phyloP scores from a whole-genome alignment of 2,329 filamentous ascomycete species.

The Hypocrella siamensis region DNA sequence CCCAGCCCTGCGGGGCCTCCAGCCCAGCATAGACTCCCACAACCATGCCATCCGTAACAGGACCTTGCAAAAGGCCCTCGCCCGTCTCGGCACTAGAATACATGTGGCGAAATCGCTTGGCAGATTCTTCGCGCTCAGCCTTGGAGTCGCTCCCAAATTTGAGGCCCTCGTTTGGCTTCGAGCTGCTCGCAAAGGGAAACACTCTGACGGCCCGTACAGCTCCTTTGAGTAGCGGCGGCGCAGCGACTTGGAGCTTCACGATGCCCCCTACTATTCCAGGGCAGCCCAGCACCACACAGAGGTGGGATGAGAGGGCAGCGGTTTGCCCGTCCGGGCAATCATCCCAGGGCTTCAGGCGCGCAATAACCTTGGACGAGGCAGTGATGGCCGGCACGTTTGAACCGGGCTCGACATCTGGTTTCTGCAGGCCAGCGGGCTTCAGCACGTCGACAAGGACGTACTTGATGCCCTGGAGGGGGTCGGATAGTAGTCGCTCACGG shows the following conservation, averaged over 20 bases:
- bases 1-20: conserved; percentile 48
- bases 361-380: conserved; percentile 48
- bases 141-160: conserved; percentile 82
- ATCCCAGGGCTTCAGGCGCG: conserved; percentile 63
- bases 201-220: conserved; percentile 55
- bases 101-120: conserved; percentile 54
- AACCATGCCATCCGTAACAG: conserved; percentile 78
- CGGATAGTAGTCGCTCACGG: conserved; percentile 54
- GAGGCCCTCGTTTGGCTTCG: conserved; percentile 47
- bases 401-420: conserved; percentile 52
- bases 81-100: conserved; percentile 42
- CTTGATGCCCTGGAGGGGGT: conserved; percentile 57
- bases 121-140: conserved; percentile 62
- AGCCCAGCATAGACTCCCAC: conserved; percentile 42
- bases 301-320: conserved; percentile 58
- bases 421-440: conserved; percentile 62
- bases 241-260: conserved; percentile 72
- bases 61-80: conserved; percentile 60
- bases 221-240: conserved; percentile 51
- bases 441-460: conserved; percentile 80
- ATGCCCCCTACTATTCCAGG: conserved; percentile 69
- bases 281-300: conserved; percentile 61
- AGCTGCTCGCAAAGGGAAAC: conserved; percentile 55
- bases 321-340: conserved; percentile 74
- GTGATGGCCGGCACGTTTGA: conserved; percentile 31